phyloP scores from a whole-genome alignment of 1,139 yeast species.

The Chernovozyma aurita region DNA sequence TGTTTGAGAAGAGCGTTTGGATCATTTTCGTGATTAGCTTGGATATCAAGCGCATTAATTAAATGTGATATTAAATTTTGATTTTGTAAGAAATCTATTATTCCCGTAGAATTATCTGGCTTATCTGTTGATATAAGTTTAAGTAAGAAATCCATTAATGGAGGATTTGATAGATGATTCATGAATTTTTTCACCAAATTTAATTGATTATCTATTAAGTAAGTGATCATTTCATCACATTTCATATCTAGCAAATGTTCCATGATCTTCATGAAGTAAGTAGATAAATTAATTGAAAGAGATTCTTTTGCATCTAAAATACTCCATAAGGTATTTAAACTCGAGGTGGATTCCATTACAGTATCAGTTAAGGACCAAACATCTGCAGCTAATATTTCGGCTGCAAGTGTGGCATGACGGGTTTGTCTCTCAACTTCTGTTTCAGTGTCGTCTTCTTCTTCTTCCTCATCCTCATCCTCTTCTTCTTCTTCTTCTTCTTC shows the following conservation, averaged over 20 bases:
- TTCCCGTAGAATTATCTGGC: constrained; percentile 74
- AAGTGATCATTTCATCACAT: constrained; percentile 73
- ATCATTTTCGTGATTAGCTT: constrained; percentile 10
- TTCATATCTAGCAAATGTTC: constrained; percentile 92
- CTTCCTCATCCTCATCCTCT: constrained; percentile 16
- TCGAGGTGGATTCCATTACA: constrained; percentile 68
- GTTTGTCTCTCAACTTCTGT: constrained; percentile 51
- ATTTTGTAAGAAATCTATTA: constrained; percentile 63
- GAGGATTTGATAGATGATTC: constrained; percentile 79
- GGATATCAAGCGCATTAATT: constrained; percentile 49
- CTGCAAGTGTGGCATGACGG: constrained; percentile 79
- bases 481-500: constrained; percentile 9
- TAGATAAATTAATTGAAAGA: constrained; percentile 70
- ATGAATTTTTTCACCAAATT: constrained; percentile 64
- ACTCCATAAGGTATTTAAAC: constrained; percentile 73
- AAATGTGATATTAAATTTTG: constrained; percentile 60
- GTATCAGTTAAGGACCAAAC: constrained; percentile 95
- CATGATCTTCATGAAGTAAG: constrained; percentile 90
- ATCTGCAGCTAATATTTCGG: constrained; percentile 87
- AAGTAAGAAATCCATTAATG: constrained; percentile 76
- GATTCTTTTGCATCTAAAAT: constrained; percentile 57
- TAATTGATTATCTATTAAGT: constrained; percentile 59
- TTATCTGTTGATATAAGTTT: constrained; percentile 77
- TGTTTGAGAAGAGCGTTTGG: constrained; percentile 43
- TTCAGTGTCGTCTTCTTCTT: constrained; percentile 28